phyloP scores from a whole-genome alignment of 352 stramenopile genomes.

The Aphanomyces euteiches region DNA sequence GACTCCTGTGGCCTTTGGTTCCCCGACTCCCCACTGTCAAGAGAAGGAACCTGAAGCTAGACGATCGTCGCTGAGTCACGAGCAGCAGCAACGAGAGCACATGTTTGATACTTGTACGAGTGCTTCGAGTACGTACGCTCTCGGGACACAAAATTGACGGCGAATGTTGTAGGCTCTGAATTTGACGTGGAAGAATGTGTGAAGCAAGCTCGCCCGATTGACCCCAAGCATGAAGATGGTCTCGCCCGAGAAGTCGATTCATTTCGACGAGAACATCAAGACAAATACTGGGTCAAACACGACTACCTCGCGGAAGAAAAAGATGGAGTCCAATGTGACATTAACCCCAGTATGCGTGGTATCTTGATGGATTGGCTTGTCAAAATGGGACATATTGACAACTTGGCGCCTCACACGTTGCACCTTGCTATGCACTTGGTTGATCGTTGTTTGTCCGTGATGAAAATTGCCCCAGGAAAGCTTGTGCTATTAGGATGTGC shows the following conservation, averaged over 20 bases:
- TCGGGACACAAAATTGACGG: background rate
- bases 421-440: constrained; percentile 80
- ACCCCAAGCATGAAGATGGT: constrained; percentile 36
- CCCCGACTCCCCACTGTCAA: no score
- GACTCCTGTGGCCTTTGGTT: no score
- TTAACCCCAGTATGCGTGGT: constrained; percentile 99
- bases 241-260: constrained; percentile 58
- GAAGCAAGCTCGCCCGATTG: constrained; percentile 52
- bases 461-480: constrained; percentile 85
- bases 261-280: constrained; percentile 65
- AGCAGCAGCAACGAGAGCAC: constrained; percentile 12
- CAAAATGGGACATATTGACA: constrained; percentile 80
- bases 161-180: constrained; percentile 43
- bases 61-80: background rate
- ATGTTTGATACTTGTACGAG: constrained; percentile 27
- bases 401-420: constrained; percentile 76
- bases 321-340: constrained; percentile 89
- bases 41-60: no score
- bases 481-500: constrained; percentile 95
- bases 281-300: constrained; percentile 59
- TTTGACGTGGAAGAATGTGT: constrained; percentile 63
- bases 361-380: constrained; percentile 99
- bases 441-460: constrained; percentile 71
- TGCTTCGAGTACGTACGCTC: constrained; percentile 17
- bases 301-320: constrained; percentile 82